Percentiles rank a stretch among this genome's conserved stretches.
phyloP scores from a whole-genome alignment of 345 rosid genomes.

The Zanthoxylum bungeanum region DNA sequence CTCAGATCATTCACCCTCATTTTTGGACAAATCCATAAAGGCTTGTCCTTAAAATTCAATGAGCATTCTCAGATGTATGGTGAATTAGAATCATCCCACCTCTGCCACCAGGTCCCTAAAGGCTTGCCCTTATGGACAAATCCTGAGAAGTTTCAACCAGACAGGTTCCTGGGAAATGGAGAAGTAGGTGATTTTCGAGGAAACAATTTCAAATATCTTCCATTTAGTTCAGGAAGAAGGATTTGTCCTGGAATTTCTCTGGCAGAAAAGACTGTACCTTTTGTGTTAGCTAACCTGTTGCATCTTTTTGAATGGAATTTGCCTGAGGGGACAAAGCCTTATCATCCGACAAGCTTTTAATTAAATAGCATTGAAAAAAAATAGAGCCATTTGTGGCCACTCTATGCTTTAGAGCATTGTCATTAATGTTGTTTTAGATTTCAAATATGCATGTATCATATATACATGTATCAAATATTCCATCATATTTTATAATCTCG shows the following conservation, averaged over 20 bases:
- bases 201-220: neutral
- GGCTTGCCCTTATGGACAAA: slow-evolving; percentile 13
- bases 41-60: no score
- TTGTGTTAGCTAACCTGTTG: slow-evolving; percentile 7
- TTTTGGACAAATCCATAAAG: no score
- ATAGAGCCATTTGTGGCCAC: neutral
- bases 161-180: slow-evolving; percentile 8
- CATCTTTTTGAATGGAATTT: slow-evolving; percentile 18
- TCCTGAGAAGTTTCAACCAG: slow-evolving; percentile 11
- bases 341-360: slow-evolving; percentile 15
- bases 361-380: slow-evolving; percentile 3
- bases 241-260: slow-evolving; percentile 18
- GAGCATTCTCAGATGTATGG: no score
- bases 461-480: no score
- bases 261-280: neutral
- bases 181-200: neutral
- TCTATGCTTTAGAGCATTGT: neutral
- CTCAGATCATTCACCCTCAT: no score
- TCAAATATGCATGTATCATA: no score
- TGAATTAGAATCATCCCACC: no score
- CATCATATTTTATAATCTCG: no score
- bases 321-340: neutral
- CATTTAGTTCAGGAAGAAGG: slow-evolving; percentile 17
- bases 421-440: neutral
- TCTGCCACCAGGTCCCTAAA: no score